Evolutionary conservation across 441 rosid genomes (phyloP).

Genomic region (Corymbia citriodora): DNA sequence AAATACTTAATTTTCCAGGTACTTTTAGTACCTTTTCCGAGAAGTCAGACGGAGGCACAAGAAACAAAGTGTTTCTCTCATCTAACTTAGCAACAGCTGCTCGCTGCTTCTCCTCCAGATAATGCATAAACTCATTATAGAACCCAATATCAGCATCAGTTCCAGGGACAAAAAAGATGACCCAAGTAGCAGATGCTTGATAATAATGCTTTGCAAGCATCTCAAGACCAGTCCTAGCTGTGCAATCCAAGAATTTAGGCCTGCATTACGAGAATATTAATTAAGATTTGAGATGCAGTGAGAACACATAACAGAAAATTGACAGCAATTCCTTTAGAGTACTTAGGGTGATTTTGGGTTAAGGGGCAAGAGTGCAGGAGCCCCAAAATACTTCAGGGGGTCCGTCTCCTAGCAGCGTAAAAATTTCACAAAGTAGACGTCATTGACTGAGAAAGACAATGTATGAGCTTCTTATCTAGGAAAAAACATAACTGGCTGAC

Average conservation of each 20-base stretch:
- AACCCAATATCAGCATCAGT: constrained; percentile 82
- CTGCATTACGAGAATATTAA: constrained; percentile 32
- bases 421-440: background rate
- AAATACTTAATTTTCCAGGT: constrained; percentile 88
- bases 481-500: background rate
- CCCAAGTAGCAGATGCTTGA: constrained; percentile 91
- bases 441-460: background rate
- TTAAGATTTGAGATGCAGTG: background rate
- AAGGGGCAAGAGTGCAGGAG: background rate
- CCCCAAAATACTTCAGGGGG: background rate
- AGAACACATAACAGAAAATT: background rate
- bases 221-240: constrained; percentile 92
- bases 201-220: constrained; percentile 97
- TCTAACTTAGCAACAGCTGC: constrained; percentile 95
- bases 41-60: constrained; percentile 96
- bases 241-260: constrained; percentile 94
- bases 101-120: constrained; percentile 92
- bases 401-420: background rate
- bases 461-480: background rate
- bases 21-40: constrained; percentile 90
- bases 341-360: background rate
- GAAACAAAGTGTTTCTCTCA: constrained; percentile 86
- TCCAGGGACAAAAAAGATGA: constrained; percentile 90
- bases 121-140: constrained; percentile 93
- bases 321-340: background rate